A percentile compares a stretch with the other conserved stretches of the same genome.
Evolutionary conservation across 23 red algal genomes (phyloP).

Genomic region (Cyanidium caldarium): DNA sequence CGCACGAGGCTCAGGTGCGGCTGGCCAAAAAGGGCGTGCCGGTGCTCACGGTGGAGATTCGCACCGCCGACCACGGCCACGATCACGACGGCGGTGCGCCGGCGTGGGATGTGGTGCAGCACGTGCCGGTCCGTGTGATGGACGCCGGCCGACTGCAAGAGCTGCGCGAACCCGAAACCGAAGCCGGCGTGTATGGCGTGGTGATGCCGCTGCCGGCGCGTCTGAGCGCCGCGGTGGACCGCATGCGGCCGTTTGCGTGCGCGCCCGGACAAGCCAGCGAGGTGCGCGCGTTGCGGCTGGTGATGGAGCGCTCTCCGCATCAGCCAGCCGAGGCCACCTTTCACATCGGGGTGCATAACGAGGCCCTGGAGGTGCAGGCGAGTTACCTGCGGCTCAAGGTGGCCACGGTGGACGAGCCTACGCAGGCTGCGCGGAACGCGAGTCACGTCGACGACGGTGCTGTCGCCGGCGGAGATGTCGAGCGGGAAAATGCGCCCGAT

Average conservation of each 20-base stretch:
- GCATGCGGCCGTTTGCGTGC: slow-evolving; percentile 30
- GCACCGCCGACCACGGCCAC: slow-evolving; percentile 4
- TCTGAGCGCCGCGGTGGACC: slow-evolving; percentile 43
- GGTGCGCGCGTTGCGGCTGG: too few relatives aligned
- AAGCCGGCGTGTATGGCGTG: slow-evolving; percentile 23
- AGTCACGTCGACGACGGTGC: slow-evolving; percentile 11
- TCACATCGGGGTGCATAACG: slow-evolving; percentile 13
- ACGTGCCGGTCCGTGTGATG: slow-evolving; percentile 58
- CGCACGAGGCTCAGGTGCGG: slow-evolving; percentile 44
- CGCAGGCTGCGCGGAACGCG: not conserved
- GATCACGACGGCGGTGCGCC: not conserved
- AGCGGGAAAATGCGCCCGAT: too few relatives aligned
- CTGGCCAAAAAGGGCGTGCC: slow-evolving; percentile 59
- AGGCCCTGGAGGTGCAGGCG: slow-evolving; percentile 17
- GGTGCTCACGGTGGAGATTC: slow-evolving; percentile 70
- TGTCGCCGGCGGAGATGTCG: too few relatives aligned
- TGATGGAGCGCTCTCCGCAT: slow-evolving; percentile 31
- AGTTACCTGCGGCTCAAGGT: slow-evolving; percentile 20
- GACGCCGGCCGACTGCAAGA: slow-evolving; percentile 35
- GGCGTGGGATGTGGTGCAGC: slow-evolving; percentile 35
- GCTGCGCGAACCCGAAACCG: slow-evolving; percentile 21
- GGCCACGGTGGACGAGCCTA: slow-evolving; percentile 21
- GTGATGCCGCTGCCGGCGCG: slow-evolving; percentile 30
- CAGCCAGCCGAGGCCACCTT: slow-evolving; percentile 18
- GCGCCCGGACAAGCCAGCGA: too few relatives aligned